Conservation (phyloP, 331 rosid species). For the Pyrus hybrid region DNA sequence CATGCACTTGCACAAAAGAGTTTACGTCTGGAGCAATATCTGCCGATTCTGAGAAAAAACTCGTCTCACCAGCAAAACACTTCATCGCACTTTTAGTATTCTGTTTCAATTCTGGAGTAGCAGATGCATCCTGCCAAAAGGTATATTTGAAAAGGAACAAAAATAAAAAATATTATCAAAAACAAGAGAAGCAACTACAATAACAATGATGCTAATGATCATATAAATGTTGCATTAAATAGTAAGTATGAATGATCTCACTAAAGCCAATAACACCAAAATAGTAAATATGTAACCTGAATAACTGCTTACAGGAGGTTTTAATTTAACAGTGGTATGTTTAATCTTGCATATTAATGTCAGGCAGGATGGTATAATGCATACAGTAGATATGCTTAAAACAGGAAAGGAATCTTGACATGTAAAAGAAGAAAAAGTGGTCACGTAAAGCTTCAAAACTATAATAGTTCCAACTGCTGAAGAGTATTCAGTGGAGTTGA, state of each 20-base stretch:
- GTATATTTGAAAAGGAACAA: conserved; percentile 19
- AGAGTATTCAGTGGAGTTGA: no score
- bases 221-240: background rate
- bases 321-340: background rate
- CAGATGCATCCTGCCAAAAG: conserved; percentile 39
- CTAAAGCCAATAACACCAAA: background rate
- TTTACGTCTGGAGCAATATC: conserved; percentile 60
- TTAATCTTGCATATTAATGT: background rate
- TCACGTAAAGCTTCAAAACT: background rate
- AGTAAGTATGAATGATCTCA: background rate
- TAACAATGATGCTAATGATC: conserved; percentile 7
- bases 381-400: no score
- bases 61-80: conserved; percentile 50
- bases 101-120: conserved; percentile 22
- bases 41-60: conserved; percentile 80
- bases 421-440: background rate
- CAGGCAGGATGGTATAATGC: no score
- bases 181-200: conserved; percentile 11
- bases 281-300: background rate
- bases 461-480: background rate
- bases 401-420: background rate
- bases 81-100: conserved; percentile 21
- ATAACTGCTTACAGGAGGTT: background rate
- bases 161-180: conserved; percentile 1
- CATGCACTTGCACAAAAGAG: conserved; percentile 52